phyloP scores from a whole-genome alignment of 148 eudicot species.

The Chenopodium berlandieri region DNA sequence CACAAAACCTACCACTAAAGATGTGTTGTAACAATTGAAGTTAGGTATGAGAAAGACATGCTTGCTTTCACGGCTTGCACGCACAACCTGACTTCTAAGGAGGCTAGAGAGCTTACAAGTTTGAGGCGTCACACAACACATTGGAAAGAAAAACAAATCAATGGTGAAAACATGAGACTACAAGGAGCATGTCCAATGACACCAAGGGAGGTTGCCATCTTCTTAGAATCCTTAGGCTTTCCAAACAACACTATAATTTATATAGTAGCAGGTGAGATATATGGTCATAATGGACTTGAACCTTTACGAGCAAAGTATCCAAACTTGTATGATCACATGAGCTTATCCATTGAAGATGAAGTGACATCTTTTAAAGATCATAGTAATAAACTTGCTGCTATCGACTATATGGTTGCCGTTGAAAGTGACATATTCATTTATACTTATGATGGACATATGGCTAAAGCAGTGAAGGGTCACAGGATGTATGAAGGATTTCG shows the following conservation, averaged over 20 bases:
- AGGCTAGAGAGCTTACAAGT: slow-evolving; percentile 44
- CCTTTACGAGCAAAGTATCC: slow-evolving; percentile 43
- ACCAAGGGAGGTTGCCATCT: slow-evolving; percentile 68
- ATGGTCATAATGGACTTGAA: slow-evolving; percentile 47
- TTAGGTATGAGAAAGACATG: slow-evolving; percentile 82
- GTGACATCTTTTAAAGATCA: slow-evolving; percentile 40
- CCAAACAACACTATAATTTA: slow-evolving; percentile 51
- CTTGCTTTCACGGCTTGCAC: slow-evolving; percentile 80
- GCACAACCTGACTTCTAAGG: slow-evolving; percentile 48
- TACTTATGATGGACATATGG: slow-evolving; percentile 83
- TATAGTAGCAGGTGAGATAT: slow-evolving; percentile 74
- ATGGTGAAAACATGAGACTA: slow-evolving; percentile 39
- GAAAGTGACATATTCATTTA: slow-evolving; percentile 68
- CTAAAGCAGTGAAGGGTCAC: slow-evolving; percentile 81
- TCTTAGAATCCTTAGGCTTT: slow-evolving; percentile 74
- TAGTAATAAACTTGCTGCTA: slow-evolving; percentile 65
- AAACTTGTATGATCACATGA: slow-evolving; percentile 53
- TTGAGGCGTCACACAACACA: slow-evolving; percentile 50
- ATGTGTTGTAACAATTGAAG: background rate
- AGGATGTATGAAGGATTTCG: slow-evolving; percentile 58
- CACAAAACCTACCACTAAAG: background rate
- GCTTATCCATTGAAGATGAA: slow-evolving; percentile 53
- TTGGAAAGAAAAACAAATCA: slow-evolving; percentile 73
- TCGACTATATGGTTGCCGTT: slow-evolving; percentile 59
- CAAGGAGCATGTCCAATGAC: slow-evolving; percentile 79